Percentiles rank a stretch among this genome's conserved stretches.
Conservation (phyloP, 2,329 filamentous ascomycete species). For the Cercospora nicotianae region DNA sequence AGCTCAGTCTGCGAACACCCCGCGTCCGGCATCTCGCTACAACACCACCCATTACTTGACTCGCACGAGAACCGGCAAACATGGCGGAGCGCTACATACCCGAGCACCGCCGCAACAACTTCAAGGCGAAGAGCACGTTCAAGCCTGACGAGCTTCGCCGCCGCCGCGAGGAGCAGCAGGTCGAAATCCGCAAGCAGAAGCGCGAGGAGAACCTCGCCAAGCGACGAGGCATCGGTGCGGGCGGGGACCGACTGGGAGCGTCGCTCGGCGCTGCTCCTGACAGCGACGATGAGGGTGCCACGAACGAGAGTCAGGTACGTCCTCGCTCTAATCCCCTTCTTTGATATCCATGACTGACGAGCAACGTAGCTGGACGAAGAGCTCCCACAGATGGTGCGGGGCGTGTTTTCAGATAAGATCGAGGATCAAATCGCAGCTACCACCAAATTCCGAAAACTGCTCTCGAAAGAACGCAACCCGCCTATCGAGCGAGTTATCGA, state of each 20-base stretch:
- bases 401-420: slow-evolving; percentile 98
- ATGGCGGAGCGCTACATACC: slow-evolving; percentile 99
- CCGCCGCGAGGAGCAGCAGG: slow-evolving; percentile 97
- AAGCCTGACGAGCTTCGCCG: slow-evolving; percentile 98
- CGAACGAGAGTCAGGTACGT: slow-evolving; percentile 93
- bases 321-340: not conserved
- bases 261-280: slow-evolving; percentile 85
- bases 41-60: slow-evolving; percentile 22
- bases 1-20: slow-evolving; percentile 3
- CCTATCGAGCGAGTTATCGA: slow-evolving; percentile 99
- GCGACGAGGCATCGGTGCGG: slow-evolving; percentile 86
- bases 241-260: slow-evolving; percentile 71
- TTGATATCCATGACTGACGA: slow-evolving; percentile 24
- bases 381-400: slow-evolving; percentile 95
- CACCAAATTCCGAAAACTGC: slow-evolving; percentile 95
- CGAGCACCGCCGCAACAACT: slow-evolving; percentile 97
- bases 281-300: slow-evolving; percentile 94
- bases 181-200: slow-evolving; percentile 98
- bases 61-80: slow-evolving; percentile 42
- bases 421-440: slow-evolving; percentile 96
- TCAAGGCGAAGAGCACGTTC: slow-evolving; percentile 99
- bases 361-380: slow-evolving; percentile 82
- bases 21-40: slow-evolving; percentile 1
- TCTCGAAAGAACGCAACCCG: slow-evolving; percentile 98
- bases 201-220: slow-evolving; percentile 98